Conservation (phyloP, 495 filamentous ascomycete species). For the Neurospora tetraspora region DNA sequence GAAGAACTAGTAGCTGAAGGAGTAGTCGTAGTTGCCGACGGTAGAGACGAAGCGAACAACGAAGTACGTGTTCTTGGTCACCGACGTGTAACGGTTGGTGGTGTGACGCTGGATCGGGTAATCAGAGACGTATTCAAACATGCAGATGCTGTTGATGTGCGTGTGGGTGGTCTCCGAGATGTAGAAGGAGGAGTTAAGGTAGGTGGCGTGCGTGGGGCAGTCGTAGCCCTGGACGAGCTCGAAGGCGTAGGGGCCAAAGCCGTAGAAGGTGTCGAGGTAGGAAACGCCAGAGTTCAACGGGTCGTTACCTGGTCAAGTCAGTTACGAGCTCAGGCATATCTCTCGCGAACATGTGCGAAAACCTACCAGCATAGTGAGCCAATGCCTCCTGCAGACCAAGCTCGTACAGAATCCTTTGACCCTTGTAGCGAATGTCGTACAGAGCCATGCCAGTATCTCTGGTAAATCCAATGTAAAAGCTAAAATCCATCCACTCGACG, state of each 20-base stretch:
- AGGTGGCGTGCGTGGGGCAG: conserved; percentile 41
- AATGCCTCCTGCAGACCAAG: conserved; percentile 46
- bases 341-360: too few species aligned
- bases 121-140: conserved; percentile 39
- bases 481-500: conserved; percentile 44
- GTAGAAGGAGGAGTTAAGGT: conserved; percentile 31
- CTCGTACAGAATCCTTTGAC: conserved; percentile 45
- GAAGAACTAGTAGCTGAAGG: conserved; percentile 32
- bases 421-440: conserved; percentile 44
- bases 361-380: conserved; percentile 38
- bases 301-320: conserved; percentile 18
- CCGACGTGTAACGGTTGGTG: conserved; percentile 20
- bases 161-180: conserved; percentile 28
- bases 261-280: conserved; percentile 38
- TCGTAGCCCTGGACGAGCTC: conserved; percentile 42
- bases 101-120: conserved; percentile 38
- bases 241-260: conserved; percentile 36
- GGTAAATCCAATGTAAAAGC: conserved; percentile 39
- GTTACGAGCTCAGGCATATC: too few species aligned
- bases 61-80: conserved; percentile 39
- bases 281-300: conserved; percentile 32
- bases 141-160: conserved; percentile 36
- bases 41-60: conserved; percentile 33
- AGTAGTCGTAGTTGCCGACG: conserved; percentile 42
- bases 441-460: conserved; percentile 35